Evolutionary conservation across 1,139 yeast genomes (phyloP).

Genomic region (Zygosaccharomyces sapae): DNA sequence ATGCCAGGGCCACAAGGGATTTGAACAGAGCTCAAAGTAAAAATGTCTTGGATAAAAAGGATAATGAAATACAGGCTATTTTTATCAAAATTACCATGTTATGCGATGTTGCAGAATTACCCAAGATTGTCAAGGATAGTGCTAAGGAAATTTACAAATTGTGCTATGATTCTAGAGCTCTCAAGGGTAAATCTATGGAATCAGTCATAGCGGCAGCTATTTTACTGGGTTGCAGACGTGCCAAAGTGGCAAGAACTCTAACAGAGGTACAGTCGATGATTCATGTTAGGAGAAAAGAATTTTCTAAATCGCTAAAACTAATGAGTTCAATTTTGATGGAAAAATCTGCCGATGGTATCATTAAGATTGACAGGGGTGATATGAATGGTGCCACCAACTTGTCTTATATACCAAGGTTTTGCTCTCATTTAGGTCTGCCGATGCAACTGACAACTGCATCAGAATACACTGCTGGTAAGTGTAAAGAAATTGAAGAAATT

Average conservation of each 20-base stretch:
- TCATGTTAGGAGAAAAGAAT: slow-evolving; percentile 88
- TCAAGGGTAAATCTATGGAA: slow-evolving; percentile 89
- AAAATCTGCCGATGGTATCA: slow-evolving; percentile 44
- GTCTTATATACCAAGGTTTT: slow-evolving; percentile 90
- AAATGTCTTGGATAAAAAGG: slow-evolving; percentile 80
- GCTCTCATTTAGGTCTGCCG: slow-evolving; percentile 86
- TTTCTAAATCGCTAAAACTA: slow-evolving; percentile 80
- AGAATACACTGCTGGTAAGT: slow-evolving; percentile 82
- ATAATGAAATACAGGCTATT: slow-evolving; percentile 81
- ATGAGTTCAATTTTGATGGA: slow-evolving; percentile 73
- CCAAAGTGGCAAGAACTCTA: slow-evolving; percentile 90
- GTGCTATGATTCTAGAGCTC: slow-evolving; percentile 80
- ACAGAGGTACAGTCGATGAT: slow-evolving; percentile 95
- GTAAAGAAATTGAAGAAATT: slow-evolving; percentile 86
- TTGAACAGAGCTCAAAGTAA: slow-evolving; percentile 84
- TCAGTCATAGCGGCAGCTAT: slow-evolving; percentile 97
- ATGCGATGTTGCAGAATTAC: slow-evolving; percentile 95
- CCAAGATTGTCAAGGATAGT: slow-evolving; percentile 92
- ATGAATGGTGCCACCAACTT: slow-evolving; percentile 87
- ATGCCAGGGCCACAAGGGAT: slow-evolving; percentile 71
- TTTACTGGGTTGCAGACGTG: slow-evolving; percentile 89
- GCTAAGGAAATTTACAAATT: slow-evolving; percentile 94
- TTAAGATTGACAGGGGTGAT: slow-evolving; percentile 47
- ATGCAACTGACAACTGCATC: slow-evolving; percentile 89
- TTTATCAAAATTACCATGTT: slow-evolving; percentile 88